These are phyloP conservation scores for Beauveria sp. DNA, from an alignment of 2,329 filamentous ascomycete genomes.

Conservation along the genomic window DNA sequence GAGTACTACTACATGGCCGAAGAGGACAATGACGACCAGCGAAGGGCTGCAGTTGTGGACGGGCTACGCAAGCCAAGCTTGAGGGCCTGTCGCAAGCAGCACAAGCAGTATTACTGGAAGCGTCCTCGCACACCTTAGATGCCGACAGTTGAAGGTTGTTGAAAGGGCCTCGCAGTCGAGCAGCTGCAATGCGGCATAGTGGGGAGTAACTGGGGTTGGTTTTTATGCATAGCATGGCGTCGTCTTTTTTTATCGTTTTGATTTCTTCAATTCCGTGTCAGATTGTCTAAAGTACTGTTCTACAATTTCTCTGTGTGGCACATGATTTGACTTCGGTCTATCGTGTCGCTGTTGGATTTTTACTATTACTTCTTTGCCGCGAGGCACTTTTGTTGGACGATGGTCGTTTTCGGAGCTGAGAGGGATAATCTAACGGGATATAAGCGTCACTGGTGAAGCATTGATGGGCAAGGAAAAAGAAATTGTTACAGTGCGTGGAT, in stretches of 20 bases:
- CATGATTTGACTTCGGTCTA: neutral
- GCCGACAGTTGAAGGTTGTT: neutral
- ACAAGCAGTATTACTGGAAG: slow-evolving; percentile 80
- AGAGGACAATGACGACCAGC: slow-evolving; percentile 68
- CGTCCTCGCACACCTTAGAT: slow-evolving; percentile 49
- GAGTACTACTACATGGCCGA: slow-evolving; percentile 97
- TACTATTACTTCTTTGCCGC: neutral
- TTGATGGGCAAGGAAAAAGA: neutral
- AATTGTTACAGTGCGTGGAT: neutral
- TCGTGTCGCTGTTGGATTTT: neutral
- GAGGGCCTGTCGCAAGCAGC: slow-evolving; percentile 84
- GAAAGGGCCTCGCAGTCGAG: neutral
- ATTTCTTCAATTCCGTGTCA: neutral
- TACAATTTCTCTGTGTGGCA: neutral
- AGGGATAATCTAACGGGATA: neutral
- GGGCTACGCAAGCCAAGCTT: slow-evolving; percentile 84
- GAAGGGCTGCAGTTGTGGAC: slow-evolving; percentile 75
- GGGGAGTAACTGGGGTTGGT: neutral
- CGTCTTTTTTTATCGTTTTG: neutral
- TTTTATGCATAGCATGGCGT: slow-evolving; percentile 11
- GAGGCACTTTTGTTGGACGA: neutral
- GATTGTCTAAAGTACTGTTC: neutral
- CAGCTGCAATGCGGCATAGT: neutral
- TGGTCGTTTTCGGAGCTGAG: neutral
- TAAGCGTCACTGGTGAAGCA: neutral